Base-by-base conservation (phyloP, 2,329 filamentous ascomycete species). In the Diplodia sapinea region DNA sequence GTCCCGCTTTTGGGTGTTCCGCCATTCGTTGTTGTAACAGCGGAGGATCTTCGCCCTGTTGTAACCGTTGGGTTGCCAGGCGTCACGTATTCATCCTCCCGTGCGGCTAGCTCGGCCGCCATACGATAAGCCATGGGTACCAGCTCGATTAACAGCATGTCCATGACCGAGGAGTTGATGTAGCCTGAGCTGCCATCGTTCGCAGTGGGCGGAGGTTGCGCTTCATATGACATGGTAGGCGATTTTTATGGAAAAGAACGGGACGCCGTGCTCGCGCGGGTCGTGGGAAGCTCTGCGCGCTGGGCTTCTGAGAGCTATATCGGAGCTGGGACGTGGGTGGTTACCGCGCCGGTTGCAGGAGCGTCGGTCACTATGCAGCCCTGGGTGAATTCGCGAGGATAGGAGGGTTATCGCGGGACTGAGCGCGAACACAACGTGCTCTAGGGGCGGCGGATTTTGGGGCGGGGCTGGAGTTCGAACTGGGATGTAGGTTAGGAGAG, bases 91-190 rank as follows among this genome's bases (percentile, higher is more conserved):
- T 70, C 66, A 5, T 83, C 78, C 69, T 85, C 79, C 64, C 80
- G 77, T 36, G 81, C 81, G 68, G 88, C 87, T 4, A 93, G 84
- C 75, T 95, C 90, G 75, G 89, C 87, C 26, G 92, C 89, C 70
- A 98, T 86, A 71, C 95, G 89, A 79, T 96, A 93, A 5, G 94
- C 92, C 84, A 98, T 90, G 49, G 95, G 95, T 17, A 99, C 95
- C 66, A 99, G 88, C 82, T 99, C 95, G 77, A 98, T 98, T 73
- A 99, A 87, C 67, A 99, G 87, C 73, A 99, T 91, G 80, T 99
- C 95, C 74, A 99, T 88, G 78, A 91, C 93, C 57, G 94, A 95
- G 68, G 90, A 88, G 81, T 87, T 90, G 73, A 97, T 85, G 81
- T 94, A 91, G 69, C 88, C 88, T 13, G 54, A 26, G 29, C 52